Evolutionary conservation across 1,139 yeast genomes (phyloP), one percentile per base, ranked within the genome.

Genomic region (Hemisphaericaspora xylofermentans): DNA sequence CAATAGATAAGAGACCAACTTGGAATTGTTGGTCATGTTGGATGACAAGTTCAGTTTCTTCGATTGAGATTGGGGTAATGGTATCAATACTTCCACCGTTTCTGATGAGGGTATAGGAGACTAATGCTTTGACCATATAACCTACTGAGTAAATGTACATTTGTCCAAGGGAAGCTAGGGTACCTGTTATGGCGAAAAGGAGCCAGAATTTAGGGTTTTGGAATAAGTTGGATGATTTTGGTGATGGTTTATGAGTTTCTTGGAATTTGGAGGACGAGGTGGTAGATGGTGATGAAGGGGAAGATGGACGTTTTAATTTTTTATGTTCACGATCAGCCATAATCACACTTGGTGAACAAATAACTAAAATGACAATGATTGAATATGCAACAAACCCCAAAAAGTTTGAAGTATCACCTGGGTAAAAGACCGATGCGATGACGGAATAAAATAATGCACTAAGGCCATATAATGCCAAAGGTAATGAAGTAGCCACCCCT

Each of bases 111-210:
- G 43, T 49, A 6, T 58, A 54, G 15, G 65, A 66, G 15, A 71
- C 58, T 25, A 79, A 62, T 0, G 85, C 80, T 48, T 72, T 74
- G 9, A 76, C 80, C 61, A 80, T 77, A 51, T 76, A 78, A 1
- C 85, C 85, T 15, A 78, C 79, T 0, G 82, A 77, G 51, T 78
- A 80, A 18, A 80, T 80, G 55, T 77, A 80, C 80, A 79, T 74
- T 53, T 79, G 84, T 8, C 84, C 84, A 49, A 79, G 48, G 0
- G 82, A 75, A 0, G 83, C 82, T 39, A 77, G 57, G 2, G 74
- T 45, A 0, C 83, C 82, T 2, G 80, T 63, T 6, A 71, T 57
- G 1, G 65, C 32, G 35, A 76, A 70, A 4, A 78, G 48, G 2
- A 73, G 52, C 84, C 84, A 79, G 52, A 79, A 80, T 34, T 64